Evolutionary conservation across 306 rosid species (phyloP), one percentile per base, ranked within the genome.

Genomic region (Corylus avellana): DNA sequence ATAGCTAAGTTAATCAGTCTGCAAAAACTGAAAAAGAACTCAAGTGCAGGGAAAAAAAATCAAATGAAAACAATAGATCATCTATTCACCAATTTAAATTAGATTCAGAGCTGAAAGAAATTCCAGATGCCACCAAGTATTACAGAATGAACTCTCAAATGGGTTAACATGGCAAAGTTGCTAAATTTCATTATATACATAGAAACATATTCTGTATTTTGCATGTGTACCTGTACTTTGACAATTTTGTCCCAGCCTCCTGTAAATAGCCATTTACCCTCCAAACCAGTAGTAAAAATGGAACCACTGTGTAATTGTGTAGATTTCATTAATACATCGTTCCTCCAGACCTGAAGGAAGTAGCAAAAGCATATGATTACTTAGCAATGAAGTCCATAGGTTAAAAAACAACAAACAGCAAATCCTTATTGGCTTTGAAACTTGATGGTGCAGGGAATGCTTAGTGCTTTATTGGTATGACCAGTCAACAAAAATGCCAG

Each of bases 201-300:
- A 66, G 48, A 42, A 72, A 76, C 10, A 75, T 25, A 62, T 68
- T 49, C 64, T 48, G 56, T 18, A 69, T 58, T 64, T 77, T 67
- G 75, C 63, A 83, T 51, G 75, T 54, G 81, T 89, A 94, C 98
- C 97, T 94, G 98, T 79, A 91, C 85, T 82, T 90, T 89, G 75
- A 95, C 74, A 68, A 69, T 84, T 91, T 90, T 95, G 83, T 92
- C 97, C 89, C 94, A 75, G 37, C 98, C 97, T 57, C 98, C 98
- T 12, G 95, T 91, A 86, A 85, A 85, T n/a, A 95, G 92, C 85
- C 87, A 84, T 75, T 86, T 87, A 13, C 91, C 95, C 67, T 85
- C 86, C 89, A 90, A 77, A 62, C 86, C 80, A 81, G 73, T 77
- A 17, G 97, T 88, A 84, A 91, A 90, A 70, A 90, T 86, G 42